phyloP scores from a whole-genome alignment of 176 grass and related monocot genomes.

The Musa itinerans region DNA sequence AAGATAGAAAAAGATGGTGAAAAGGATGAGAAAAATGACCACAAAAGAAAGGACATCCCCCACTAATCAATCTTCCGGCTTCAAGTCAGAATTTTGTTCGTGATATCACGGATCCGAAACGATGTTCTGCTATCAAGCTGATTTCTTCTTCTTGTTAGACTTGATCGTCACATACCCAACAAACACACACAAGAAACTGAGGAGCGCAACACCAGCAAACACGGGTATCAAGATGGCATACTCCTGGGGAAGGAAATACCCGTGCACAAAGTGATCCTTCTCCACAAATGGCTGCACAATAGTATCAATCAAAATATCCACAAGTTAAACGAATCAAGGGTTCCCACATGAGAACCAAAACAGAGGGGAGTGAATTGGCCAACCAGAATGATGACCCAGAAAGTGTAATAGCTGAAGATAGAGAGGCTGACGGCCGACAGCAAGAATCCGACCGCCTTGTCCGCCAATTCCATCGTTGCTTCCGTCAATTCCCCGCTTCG shows the following conservation, averaged over 20 bases:
- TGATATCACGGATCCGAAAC: not conserved
- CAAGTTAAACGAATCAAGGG: not conserved
- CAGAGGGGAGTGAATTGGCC: constrained; percentile 9
- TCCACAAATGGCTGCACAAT: constrained; percentile 69
- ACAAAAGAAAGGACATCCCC: not conserved
- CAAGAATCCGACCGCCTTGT: constrained; percentile 60
- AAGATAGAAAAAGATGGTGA: not conserved
- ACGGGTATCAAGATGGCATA: not conserved
- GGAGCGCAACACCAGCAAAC: constrained; percentile 47
- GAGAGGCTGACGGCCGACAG: constrained; percentile 71
- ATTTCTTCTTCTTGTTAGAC: constrained; percentile 57
- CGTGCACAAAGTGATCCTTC: constrained; percentile 72
- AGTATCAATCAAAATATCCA: not conserved
- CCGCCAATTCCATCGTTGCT: constrained; percentile 52
- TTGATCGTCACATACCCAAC: constrained; percentile 68
- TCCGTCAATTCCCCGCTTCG: not conserved
- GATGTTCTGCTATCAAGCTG: constrained; percentile 5
- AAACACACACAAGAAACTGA: constrained; percentile 73
- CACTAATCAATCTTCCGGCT: not conserved
- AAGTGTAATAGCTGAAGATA: constrained; percentile 79
- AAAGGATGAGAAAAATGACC: not conserved
- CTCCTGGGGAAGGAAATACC: constrained; percentile 46
- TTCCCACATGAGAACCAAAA: not conserved
- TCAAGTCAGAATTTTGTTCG: too few relatives aligned
- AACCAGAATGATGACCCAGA: constrained; percentile 79